These are phyloP conservation scores for Tulasnella sp. DNA, from an alignment of 768 basidiomycete species.

Conservation along the genomic window DNA sequence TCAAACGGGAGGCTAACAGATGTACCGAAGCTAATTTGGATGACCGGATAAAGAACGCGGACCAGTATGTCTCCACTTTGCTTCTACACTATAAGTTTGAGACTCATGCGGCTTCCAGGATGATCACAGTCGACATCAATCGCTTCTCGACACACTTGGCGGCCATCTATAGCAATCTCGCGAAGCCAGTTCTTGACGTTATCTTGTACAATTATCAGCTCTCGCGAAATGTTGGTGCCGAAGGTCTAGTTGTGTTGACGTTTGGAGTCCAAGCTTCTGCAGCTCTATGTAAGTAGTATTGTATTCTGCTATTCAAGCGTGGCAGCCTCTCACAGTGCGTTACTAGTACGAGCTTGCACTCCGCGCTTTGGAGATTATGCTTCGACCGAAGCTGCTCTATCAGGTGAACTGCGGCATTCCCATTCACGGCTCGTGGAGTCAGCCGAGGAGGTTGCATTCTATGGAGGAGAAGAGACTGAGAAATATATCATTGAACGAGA, in stretches of 20 bases:
- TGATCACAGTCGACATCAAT: conserved; percentile 93
- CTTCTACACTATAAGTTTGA: not conserved
- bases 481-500: conserved; percentile 84
- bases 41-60: conserved; percentile 90
- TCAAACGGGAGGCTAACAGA: too few species aligned
- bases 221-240: conserved; percentile 87
- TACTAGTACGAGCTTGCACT: conserved; percentile 69
- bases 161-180: conserved; percentile 87
- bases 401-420: conserved; percentile 80
- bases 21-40: conserved; percentile 66
- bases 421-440: conserved; percentile 87
- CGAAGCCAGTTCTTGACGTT: conserved; percentile 86
- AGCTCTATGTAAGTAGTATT: conserved; percentile 37
- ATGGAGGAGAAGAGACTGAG: conserved; percentile 80
- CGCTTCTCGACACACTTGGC: conserved; percentile 84
- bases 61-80: conserved; percentile 49
- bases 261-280: conserved; percentile 77
- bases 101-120: conserved; percentile 37
- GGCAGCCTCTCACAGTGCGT: not conserved
- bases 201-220: conserved; percentile 95
- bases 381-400: conserved; percentile 74
- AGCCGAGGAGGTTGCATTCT: conserved; percentile 79
- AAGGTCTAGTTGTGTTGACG: conserved; percentile 75
- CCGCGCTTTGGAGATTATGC: conserved; percentile 90
- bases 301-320: not conserved